phyloP scores from a whole-genome alignment of 2,329 filamentous ascomycete species.

The Talaromyces atroroseus region DNA sequence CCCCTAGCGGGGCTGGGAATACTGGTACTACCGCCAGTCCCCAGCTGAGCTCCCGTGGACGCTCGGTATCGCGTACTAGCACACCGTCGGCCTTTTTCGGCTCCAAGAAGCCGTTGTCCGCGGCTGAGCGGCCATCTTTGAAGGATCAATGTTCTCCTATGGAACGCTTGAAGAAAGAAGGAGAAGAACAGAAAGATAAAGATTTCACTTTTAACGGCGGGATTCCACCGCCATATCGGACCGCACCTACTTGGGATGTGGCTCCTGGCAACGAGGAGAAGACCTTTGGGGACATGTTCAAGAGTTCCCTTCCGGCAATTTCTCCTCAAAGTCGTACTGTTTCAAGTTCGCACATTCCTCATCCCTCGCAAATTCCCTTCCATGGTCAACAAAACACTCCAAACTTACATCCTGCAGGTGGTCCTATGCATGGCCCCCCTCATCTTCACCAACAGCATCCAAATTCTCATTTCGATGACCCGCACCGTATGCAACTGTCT shows the following conservation, averaged over 20 bases:
- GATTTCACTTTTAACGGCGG: slow-evolving; percentile 73
- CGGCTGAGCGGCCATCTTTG: slow-evolving; percentile 50
- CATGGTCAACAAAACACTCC: slow-evolving; percentile 73
- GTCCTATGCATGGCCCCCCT: slow-evolving; percentile 71
- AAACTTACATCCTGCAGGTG: slow-evolving; percentile 61
- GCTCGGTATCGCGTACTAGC: slow-evolving; percentile 41
- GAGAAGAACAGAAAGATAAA: slow-evolving; percentile 46
- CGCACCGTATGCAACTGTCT: slow-evolving; percentile 81
- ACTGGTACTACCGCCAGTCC: slow-evolving; percentile 68
- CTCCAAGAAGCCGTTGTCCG: slow-evolving; percentile 64
- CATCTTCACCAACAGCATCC: slow-evolving; percentile 75
- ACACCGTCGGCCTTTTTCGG: slow-evolving; percentile 56
- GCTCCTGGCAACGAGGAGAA: slow-evolving; percentile 66
- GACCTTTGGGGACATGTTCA: slow-evolving; percentile 75
- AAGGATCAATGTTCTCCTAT: slow-evolving; percentile 57
- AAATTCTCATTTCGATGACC: slow-evolving; percentile 67
- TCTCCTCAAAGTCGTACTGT: slow-evolving; percentile 63
- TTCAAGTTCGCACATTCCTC: slow-evolving; percentile 62
- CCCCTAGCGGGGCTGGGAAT: slow-evolving; percentile 50
- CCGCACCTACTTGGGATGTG: slow-evolving; percentile 76
- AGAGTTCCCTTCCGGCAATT: slow-evolving; percentile 59
- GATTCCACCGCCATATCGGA: slow-evolving; percentile 79
- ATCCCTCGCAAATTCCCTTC: slow-evolving; percentile 77
- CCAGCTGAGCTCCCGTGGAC: slow-evolving; percentile 53
- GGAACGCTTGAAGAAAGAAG: slow-evolving; percentile 65